A percentile compares a stretch with the other conserved stretches of the same genome.
These are phyloP conservation scores for Phytophthora sp. DNA, from an alignment of 352 stramenopile genomes.

Conservation along the genomic window DNA sequence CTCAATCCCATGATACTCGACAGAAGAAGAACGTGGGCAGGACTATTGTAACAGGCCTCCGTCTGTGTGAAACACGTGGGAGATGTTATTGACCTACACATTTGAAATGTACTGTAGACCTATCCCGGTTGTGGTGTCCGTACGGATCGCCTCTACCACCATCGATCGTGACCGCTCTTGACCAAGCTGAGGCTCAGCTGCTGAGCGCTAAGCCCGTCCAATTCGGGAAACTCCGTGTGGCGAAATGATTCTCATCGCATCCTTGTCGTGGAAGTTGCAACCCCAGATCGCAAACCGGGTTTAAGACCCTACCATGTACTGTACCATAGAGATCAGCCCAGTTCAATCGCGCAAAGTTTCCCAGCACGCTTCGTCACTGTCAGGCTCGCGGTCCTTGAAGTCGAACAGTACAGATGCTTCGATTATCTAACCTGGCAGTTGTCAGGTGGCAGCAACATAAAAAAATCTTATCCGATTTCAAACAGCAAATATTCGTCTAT, in stretches of 20 bases:
- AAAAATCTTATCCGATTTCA: no score
- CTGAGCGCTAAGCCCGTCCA: neutral
- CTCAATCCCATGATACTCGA: slow-evolving; percentile 7
- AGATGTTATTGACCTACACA: no score
- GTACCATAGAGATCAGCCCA: neutral
- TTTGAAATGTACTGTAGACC: no score
- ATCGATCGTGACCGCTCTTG: neutral
- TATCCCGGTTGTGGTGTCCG: slow-evolving; percentile 14
- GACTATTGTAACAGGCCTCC: no score
- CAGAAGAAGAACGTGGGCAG: slow-evolving; percentile 23
- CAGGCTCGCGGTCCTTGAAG: neutral
- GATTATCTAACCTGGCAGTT: no score
- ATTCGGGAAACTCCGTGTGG: neutral
- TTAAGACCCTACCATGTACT: no score
- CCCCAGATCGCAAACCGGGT: neutral
- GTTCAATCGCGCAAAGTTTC: slow-evolving; percentile 15
- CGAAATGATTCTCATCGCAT: slow-evolving; percentile 35
- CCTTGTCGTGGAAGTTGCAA: neutral
- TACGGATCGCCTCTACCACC: slow-evolving; percentile 22
- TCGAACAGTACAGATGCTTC: neutral
- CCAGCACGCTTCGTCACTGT: neutral
- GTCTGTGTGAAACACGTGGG: slow-evolving; percentile 22
- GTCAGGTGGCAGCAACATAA: neutral
- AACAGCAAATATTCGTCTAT: slow-evolving; percentile 39
- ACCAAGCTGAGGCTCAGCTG: slow-evolving; percentile 16